Conservation (phyloP, 768 basidiomycete genomes). For the Russula sp. region DNA sequence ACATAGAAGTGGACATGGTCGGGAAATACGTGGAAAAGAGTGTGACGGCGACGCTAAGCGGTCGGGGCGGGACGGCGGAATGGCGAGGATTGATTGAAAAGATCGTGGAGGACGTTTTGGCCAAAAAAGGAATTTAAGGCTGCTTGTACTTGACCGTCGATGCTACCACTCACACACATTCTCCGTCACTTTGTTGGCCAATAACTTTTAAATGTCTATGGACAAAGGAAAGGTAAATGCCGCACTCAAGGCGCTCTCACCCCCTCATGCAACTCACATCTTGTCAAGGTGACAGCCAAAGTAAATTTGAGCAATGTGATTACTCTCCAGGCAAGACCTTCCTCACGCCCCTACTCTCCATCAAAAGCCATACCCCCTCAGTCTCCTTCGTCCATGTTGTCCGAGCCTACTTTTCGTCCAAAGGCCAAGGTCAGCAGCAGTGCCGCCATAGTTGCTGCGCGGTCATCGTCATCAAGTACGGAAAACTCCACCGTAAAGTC, state of each 20-base stretch:
- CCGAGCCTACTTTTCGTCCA: conserved; percentile 31
- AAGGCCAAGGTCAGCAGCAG: conserved; percentile 58
- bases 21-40: conserved; percentile 89
- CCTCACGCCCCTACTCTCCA: conserved; percentile 45
- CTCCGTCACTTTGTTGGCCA: background rate
- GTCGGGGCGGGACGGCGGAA: conserved; percentile 39
- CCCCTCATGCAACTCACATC: background rate
- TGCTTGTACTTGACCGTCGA: background rate
- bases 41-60: conserved; percentile 58
- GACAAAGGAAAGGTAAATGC: conserved; percentile 20
- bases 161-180: background rate
- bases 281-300: conserved; percentile 47
- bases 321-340: conserved; percentile 23
- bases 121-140: conserved; percentile 35
- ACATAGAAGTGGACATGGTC: conserved; percentile 93
- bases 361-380: conserved; percentile 31
- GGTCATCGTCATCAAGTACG: conserved; percentile 23
- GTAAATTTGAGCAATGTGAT: conserved; percentile 34
- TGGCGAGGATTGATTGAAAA: conserved; percentile 43
- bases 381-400: conserved; percentile 24
- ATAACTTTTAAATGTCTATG: conserved; percentile 1
- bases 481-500: conserved; percentile 23
- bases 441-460: conserved; percentile 30
- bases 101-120: conserved; percentile 49
- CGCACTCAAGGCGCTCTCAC: background rate